Evolutionary conservation across 2,329 filamentous ascomycete species (phyloP).

Genomic region (Aspergillus chevalieri): DNA sequence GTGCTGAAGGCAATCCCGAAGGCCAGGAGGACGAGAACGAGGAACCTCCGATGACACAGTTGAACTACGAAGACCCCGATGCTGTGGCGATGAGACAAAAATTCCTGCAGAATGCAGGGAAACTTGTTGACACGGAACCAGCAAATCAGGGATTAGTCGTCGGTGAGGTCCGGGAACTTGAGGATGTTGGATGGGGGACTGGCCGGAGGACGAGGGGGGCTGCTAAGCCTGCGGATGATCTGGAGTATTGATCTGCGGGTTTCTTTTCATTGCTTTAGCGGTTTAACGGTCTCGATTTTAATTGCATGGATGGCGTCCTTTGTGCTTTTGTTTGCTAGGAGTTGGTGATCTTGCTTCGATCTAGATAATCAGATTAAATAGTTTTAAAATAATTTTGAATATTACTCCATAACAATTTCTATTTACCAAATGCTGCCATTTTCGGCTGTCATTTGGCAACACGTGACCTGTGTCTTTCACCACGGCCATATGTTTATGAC

Average conservation of each 20-base stretch:
- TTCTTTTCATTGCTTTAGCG: background rate
- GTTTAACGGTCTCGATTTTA: background rate
- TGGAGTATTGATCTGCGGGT: background rate
- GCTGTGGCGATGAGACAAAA: constrained; percentile 53
- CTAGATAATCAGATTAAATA: background rate
- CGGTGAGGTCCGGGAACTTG: constrained; percentile 28
- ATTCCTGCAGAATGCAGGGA: constrained; percentile 41
- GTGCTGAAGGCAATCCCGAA: constrained; percentile 14
- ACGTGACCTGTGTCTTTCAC: too few relatives aligned
- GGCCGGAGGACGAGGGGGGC: constrained; percentile 31
- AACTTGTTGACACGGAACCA: constrained; percentile 34
- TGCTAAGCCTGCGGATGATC: constrained; percentile 14
- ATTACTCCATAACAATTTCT: too few relatives aligned
- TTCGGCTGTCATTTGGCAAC: too few relatives aligned
- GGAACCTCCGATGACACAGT: constrained; percentile 40
- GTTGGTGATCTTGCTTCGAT: background rate
- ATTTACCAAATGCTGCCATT: too few relatives aligned
- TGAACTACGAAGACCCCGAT: constrained; percentile 46
- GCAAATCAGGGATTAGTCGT: constrained; percentile 15
- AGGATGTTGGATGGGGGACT: constrained; percentile 28
- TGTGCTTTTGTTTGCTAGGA: background rate
- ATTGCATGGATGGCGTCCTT: constrained; percentile 3
- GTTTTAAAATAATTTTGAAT: background rate
- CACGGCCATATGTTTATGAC: too few relatives aligned
- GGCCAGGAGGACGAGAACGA: constrained; percentile 28